Conservation (phyloP, 1,139 yeast species). For the Geotrichum phurueaensis region DNA sequence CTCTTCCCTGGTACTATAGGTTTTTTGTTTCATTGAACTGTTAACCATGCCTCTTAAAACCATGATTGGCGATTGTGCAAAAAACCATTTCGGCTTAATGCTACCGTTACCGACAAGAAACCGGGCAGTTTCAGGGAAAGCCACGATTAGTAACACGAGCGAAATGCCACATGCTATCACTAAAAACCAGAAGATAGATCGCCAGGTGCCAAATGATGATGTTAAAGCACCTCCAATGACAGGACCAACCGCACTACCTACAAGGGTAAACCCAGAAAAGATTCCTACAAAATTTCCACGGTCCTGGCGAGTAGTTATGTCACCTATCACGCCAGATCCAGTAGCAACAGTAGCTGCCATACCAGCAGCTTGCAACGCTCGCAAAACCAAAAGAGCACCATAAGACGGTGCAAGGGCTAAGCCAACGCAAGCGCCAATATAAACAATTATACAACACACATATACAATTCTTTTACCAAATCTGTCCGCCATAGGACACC, state of each 20-base stretch:
- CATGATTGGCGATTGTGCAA: conserved; percentile 42
- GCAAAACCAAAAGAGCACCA: conserved; percentile 47
- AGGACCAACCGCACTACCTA: conserved; percentile 76
- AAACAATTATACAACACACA: conserved; percentile 47
- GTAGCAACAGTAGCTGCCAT: conserved; percentile 67
- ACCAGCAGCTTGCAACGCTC: conserved; percentile 66
- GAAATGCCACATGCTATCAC: conserved; percentile 54
- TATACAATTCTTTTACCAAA: conserved; percentile 66
- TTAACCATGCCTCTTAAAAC: conserved; percentile 16
- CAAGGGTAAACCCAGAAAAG: conserved; percentile 54
- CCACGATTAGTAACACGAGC: conserved; percentile 29
- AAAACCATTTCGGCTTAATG: conserved; percentile 39
- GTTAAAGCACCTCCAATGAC: conserved; percentile 64
- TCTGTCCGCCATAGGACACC: conserved; percentile 59
- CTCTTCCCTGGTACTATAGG: conserved; percentile 22
- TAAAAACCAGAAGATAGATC: conserved; percentile 70
- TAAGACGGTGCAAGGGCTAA: conserved; percentile 52
- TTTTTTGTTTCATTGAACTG: conserved; percentile 6
- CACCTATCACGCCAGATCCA: conserved; percentile 39
- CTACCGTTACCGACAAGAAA: conserved; percentile 64
- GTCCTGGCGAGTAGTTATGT: conserved; percentile 33
- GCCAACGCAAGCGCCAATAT: conserved; percentile 54
- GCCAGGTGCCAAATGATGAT: conserved; percentile 53
- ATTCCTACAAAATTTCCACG: conserved; percentile 64
- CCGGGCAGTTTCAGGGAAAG: conserved; percentile 69